Base-by-base conservation (phyloP, 495 filamentous ascomycete species). In the Annulohypoxylon maeteangense region DNA sequence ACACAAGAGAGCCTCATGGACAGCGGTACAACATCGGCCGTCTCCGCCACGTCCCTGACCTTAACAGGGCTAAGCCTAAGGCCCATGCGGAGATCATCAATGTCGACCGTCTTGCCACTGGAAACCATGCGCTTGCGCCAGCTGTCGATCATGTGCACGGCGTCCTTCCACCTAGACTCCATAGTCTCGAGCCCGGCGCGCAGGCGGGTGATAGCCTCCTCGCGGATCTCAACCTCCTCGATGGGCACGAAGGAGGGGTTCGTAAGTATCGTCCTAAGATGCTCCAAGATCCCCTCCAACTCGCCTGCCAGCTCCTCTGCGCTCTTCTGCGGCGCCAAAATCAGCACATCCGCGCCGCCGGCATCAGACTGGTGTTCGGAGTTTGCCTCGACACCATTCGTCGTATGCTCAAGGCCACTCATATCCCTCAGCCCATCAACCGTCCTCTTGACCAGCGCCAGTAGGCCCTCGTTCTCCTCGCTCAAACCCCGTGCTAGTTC, bases 181-280 rank as follows among this genome's bases (percentile, higher is more conserved):
- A 98, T 94, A 78, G 90, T 93, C 77, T 94, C 92, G 89, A 94
- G 96, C 22, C 93, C 92, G 62, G 91, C 88, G 27, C 91, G 89
- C 11, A 98, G 81, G 66, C 91, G 83, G 20, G 86, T 83, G 64
- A 99, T 98, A 74, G 97, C 94, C 45, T 96, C 91, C 65, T 99
- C 95, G 29, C 95, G 87, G 16, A 94, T 82, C 65, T 94, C 92
- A 6, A 98, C 92, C 78, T 98, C 86, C 75, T 98, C 96, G n/a
- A 99, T 85, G 0, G 95, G 92, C 31, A 98, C 95, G 78, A 98
- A 99, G 7, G 92, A 95, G 4, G 95, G 95, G 68, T 98, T 97
- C 10, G 94, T 97, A 27, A 99, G 83, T 36, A 99, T 84, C 3
- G 85, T 92, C 67, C 90, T 87, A 51, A 98, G 83, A 68, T 95